Conservation (phyloP, 2,329 filamentous ascomycete species). For the Xylaria sp. region DNA sequence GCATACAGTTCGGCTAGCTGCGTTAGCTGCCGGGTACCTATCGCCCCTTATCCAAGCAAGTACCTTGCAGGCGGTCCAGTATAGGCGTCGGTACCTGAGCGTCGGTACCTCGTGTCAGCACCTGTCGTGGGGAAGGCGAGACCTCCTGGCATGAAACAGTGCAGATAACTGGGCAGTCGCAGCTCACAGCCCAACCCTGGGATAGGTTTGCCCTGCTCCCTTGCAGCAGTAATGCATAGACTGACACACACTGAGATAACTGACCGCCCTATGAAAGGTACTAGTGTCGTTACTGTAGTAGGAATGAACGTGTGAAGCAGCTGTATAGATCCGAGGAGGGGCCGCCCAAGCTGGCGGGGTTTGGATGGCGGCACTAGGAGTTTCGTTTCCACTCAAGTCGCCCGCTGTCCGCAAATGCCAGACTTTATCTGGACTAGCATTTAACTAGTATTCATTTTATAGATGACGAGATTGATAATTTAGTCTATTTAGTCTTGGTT, state of each 20-base stretch:
- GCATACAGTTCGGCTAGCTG: conserved; percentile 6
- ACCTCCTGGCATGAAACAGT: not conserved
- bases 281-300: too few relatives aligned
- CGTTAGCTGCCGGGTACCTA: not conserved
- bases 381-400: not conserved
- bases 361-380: not conserved
- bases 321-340: conserved; percentile 2
- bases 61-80: not conserved
- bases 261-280: not conserved
- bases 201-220: not conserved
- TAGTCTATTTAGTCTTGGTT: not conserved
- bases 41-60: not conserved
- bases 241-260: too few relatives aligned
- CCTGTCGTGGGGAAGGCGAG: not conserved
- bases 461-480: too few relatives aligned
- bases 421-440: not conserved
- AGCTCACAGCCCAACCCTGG: not conserved
- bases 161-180: conserved; percentile 1
- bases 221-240: not conserved
- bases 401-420: not conserved
- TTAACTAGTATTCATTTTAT: not conserved
- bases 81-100: not conserved
- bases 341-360: conserved; percentile 2
- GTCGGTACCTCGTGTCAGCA: not conserved
- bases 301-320: not conserved